These are phyloP conservation scores for Phytopythium litorale DNA, from an alignment of 352 stramenopile species.

Conservation along the genomic window DNA sequence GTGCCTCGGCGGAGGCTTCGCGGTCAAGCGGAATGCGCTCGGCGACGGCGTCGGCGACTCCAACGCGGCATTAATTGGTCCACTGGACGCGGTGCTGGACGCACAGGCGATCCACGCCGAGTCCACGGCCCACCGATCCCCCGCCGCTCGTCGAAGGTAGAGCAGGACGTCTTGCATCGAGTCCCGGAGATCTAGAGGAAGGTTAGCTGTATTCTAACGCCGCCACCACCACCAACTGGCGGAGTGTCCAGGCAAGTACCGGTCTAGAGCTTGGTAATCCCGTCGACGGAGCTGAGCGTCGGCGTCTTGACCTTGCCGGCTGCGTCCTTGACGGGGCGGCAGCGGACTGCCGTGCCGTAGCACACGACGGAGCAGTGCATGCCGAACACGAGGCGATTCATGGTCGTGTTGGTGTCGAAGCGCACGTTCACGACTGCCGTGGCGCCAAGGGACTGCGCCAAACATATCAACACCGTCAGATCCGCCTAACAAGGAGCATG, in stretches of 20 bases:
- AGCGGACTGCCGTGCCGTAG: constrained; percentile 75
- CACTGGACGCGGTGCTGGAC: neutral
- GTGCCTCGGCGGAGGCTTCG: constrained; percentile 39
- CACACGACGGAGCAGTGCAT: constrained; percentile 79
- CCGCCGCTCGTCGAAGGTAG: neutral
- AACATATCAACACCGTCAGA: neutral
- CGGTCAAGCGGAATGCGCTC: constrained; percentile 15
- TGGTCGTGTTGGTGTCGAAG: constrained; percentile 83
- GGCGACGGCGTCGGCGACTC: neutral
- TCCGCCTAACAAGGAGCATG: neutral
- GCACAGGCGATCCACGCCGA: neutral
- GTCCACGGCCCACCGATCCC: neutral
- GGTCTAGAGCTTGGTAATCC: constrained; percentile 3
- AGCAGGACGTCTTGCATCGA: neutral
- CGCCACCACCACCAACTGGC: neutral
- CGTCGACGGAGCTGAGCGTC: constrained; percentile 3
- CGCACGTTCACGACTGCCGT: constrained; percentile 76
- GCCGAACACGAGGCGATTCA: constrained; percentile 83
- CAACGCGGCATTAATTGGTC: neutral
- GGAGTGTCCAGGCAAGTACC: neutral
- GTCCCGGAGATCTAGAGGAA: neutral
- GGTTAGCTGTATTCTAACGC: neutral
- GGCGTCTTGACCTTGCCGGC: constrained; percentile 6
- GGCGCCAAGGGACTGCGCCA: constrained; percentile 50
- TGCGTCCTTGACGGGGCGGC: constrained; percentile 25